Evolutionary conservation across 2,329 filamentous ascomycete species (phyloP).

Genomic region (Rhinocladiella mackenziei): DNA sequence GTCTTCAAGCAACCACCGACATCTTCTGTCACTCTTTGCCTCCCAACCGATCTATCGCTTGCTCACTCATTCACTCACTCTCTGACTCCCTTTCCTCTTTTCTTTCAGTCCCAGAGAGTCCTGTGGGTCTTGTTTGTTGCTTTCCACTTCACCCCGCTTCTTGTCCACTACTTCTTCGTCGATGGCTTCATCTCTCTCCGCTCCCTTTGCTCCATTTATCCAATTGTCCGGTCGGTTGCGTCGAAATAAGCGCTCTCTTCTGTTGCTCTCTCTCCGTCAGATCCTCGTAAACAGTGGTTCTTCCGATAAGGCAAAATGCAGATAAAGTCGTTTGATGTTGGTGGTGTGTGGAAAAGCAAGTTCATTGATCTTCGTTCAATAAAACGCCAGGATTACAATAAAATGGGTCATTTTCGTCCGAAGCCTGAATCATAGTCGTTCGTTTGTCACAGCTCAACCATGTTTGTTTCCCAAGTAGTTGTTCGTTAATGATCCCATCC

Average conservation of each 20-base stretch:
- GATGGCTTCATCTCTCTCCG: slow-evolving; percentile 7
- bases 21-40: no score
- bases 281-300: slow-evolving; percentile 3
- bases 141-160: no score
- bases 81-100: no score
- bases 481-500: slow-evolving; percentile 7
- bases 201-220: slow-evolving; percentile 6
- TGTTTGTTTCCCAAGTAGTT: slow-evolving; percentile 6
- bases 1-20: no score
- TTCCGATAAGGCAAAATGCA: not conserved
- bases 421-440: slow-evolving; percentile 9
- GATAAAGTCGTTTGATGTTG: not conserved
- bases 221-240: slow-evolving; percentile 11
- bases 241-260: slow-evolving; percentile 5
- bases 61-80: no score
- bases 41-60: no score
- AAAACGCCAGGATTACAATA: not conserved
- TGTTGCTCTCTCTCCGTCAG: slow-evolving; percentile 7
- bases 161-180: not conserved
- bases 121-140: no score
- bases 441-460: slow-evolving; percentile 10
- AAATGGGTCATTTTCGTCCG: not conserved
- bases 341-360: slow-evolving; percentile 11
- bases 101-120: no score
- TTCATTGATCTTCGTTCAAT: slow-evolving; percentile 3